Conservation (phyloP, 1,284 basidiomycete species). For the Chalciporus sp. region DNA sequence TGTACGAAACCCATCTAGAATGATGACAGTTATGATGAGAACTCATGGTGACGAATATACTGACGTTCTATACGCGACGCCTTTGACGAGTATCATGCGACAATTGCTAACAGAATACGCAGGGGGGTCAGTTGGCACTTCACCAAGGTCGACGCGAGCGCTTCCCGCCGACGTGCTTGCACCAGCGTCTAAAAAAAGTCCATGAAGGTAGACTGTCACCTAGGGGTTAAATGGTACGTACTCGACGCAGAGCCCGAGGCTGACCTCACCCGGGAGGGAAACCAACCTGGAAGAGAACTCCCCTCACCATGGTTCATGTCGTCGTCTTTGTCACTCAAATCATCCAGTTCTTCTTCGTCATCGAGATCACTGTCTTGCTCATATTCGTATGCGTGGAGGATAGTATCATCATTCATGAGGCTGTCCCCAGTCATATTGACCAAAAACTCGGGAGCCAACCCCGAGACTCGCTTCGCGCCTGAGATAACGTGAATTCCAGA, state of each 20-base stretch:
- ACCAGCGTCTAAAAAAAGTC: neutral
- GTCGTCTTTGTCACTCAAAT: neutral
- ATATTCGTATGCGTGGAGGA: constrained; percentile 34
- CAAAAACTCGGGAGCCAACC: constrained; percentile 18
- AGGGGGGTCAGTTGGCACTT: constrained; percentile 16
- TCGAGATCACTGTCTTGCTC: constrained; percentile 34
- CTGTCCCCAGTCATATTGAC: constrained; percentile 26
- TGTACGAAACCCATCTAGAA: constrained; percentile 29
- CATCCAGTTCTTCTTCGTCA: constrained; percentile 17
- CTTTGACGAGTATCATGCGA: constrained; percentile 31
- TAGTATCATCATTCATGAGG: constrained; percentile 20
- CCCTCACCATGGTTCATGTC: constrained; percentile 1
- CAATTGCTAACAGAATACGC: constrained; percentile 29
- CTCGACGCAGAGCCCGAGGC: constrained; percentile 4
- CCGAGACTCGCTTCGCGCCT: constrained; percentile 11
- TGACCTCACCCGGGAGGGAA: neutral
- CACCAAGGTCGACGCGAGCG: neutral
- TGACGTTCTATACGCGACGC: constrained; percentile 33
- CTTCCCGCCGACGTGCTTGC: neutral
- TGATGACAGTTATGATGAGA: neutral
- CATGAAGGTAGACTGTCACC: neutral
- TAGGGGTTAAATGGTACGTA: constrained; percentile 7
- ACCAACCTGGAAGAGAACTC: neutral
- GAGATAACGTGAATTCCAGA: neutral
- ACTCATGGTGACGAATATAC: neutral